Evolutionary conservation across 2,329 filamentous ascomycete species (phyloP).

Genomic region (Ophiostoma sp.): DNA sequence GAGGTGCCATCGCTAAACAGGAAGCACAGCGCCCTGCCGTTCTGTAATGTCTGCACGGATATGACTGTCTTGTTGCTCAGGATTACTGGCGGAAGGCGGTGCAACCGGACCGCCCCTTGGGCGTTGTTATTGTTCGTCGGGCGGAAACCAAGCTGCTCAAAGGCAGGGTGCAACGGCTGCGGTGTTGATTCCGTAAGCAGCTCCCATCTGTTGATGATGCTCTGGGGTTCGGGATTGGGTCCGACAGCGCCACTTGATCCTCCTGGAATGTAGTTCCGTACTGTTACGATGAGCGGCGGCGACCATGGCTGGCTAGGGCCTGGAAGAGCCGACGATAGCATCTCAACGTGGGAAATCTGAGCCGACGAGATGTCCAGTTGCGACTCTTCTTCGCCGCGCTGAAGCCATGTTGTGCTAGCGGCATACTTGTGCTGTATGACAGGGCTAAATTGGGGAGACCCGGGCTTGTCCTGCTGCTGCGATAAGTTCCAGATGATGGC

Average conservation of each 20-base stretch:
- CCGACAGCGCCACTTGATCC: neutral
- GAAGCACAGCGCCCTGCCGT: conserved; percentile 66
- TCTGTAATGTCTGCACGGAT: conserved; percentile 61
- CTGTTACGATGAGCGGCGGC: conserved; percentile 62
- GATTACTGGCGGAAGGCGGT: conserved; percentile 61
- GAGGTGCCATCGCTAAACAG: conserved; percentile 75
- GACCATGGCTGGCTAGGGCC: conserved; percentile 38
- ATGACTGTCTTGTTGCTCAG: conserved; percentile 63
- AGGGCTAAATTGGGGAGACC: conserved; percentile 47
- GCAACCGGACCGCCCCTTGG: conserved; percentile 43
- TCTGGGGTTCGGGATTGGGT: conserved; percentile 59
- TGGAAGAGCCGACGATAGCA: conserved; percentile 63
- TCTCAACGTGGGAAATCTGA: conserved; percentile 67
- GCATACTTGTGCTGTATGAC: conserved; percentile 52
- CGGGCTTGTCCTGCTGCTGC: conserved; percentile 49
- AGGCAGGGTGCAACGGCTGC: conserved; percentile 66
- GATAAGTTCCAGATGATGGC: conserved; percentile 67
- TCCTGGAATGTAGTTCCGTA: conserved; percentile 58
- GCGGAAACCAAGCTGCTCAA: conserved; percentile 63
- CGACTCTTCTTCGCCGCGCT: conserved; percentile 39
- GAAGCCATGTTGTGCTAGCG: conserved; percentile 54
- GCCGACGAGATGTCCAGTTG: conserved; percentile 49
- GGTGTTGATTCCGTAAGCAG: conserved; percentile 57
- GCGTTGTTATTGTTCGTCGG: conserved; percentile 11
- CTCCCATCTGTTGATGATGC: conserved; percentile 78